phyloP scores from a whole-genome alignment of 345 rosid genomes.

The Brassica incana region DNA sequence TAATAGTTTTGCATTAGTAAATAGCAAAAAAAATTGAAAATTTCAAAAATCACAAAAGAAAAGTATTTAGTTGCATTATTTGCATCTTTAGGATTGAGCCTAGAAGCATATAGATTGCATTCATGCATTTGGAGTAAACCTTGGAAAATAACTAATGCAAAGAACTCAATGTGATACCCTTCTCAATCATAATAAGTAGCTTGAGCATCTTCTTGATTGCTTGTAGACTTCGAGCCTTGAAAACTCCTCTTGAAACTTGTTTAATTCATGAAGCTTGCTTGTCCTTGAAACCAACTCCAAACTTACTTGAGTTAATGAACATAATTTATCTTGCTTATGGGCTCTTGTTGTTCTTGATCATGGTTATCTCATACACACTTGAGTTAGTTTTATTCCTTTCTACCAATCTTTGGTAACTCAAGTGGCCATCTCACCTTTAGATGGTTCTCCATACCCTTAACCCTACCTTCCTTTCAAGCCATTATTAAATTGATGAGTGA shows the following conservation, averaged over 20 bases:
- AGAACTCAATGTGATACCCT: background rate
- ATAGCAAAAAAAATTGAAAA: too few species aligned
- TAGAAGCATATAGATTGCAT: too few species aligned
- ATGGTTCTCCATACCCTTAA: background rate
- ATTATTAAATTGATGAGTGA: background rate
- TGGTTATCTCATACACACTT: background rate
- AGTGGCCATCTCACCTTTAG: background rate
- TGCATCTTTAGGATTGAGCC: too few species aligned
- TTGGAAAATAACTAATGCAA: background rate
- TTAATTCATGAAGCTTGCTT: too few species aligned
- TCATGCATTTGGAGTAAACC: too few species aligned
- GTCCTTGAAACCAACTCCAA: background rate
- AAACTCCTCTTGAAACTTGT: background rate
- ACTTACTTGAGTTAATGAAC: background rate
- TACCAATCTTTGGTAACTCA: background rate
- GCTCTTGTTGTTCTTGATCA: background rate
- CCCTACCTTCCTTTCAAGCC: background rate
- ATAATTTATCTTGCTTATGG: background rate
- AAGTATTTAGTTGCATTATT: too few species aligned
- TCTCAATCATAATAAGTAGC: background rate
- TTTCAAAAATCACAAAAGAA: too few species aligned
- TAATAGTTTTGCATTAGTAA: too few species aligned
- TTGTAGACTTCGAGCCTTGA: background rate
- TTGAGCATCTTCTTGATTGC: background rate
- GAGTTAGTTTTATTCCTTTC: background rate